Percentiles rank a stretch among this genome's conserved stretches.
These are phyloP conservation scores for Suillus placidus DNA, from an alignment of 768 basidiomycete species.

Conservation along the genomic window DNA sequence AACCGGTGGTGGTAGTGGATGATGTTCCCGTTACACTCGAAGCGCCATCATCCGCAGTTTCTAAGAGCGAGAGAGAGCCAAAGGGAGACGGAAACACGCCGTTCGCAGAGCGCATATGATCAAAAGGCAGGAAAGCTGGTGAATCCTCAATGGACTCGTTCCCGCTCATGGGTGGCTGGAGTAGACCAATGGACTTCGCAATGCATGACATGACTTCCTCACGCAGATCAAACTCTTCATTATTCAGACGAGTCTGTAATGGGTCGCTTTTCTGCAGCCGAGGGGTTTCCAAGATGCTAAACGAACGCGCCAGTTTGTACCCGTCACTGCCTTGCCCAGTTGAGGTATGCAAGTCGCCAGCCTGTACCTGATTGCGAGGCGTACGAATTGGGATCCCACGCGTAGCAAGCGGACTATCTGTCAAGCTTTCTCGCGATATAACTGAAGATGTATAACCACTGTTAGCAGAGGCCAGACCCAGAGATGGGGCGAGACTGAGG, in stretches of 20 bases:
- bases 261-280: slow-evolving; percentile 35
- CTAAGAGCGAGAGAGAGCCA: slow-evolving; percentile 71
- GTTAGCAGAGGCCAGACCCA: slow-evolving; percentile 10
- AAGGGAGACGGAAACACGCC: slow-evolving; percentile 65
- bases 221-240: slow-evolving; percentile 89
- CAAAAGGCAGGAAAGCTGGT: slow-evolving; percentile 58
- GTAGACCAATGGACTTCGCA: slow-evolving; percentile 93
- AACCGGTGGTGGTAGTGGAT: slow-evolving; percentile 49
- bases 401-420: slow-evolving; percentile 28
- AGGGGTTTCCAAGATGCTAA: slow-evolving; percentile 55
- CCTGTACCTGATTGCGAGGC: slow-evolving; percentile 67
- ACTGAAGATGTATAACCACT: slow-evolving; percentile 20
- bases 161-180: slow-evolving; percentile 81
- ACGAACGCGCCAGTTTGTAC: slow-evolving; percentile 50
- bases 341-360: slow-evolving; percentile 74
- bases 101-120: slow-evolving; percentile 34
- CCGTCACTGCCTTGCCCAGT: slow-evolving; percentile 50
- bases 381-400: slow-evolving; percentile 30
- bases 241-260: slow-evolving; percentile 32
- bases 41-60: slow-evolving; percentile 65
- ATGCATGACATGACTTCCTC: slow-evolving; percentile 98
- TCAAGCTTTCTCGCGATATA: slow-evolving; percentile 26
- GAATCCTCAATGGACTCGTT: slow-evolving; percentile 68
- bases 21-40: slow-evolving; percentile 69
- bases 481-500: slow-evolving; percentile 39